Evolutionary conservation across 164 flowering plant species (phyloP).

Genomic region (Houttuynia cordata): DNA sequence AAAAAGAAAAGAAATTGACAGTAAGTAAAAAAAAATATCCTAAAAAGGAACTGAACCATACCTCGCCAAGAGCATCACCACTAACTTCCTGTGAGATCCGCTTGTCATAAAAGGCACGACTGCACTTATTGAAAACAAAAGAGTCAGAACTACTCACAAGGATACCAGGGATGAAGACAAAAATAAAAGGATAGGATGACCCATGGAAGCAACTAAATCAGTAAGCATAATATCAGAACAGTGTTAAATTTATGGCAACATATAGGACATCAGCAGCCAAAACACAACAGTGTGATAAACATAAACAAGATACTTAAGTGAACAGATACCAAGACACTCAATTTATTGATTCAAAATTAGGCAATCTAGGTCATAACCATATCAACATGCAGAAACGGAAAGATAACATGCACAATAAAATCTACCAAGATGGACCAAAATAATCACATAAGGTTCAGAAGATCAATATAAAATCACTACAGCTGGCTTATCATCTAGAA

Average conservation of each 20-base stretch:
- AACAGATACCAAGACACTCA: too few relatives aligned
- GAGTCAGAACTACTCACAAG: neutral
- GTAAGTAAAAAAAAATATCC: too few relatives aligned
- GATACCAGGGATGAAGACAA: neutral
- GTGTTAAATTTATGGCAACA: too few relatives aligned
- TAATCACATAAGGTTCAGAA: too few relatives aligned
- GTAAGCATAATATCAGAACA: neutral
- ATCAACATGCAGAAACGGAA: too few relatives aligned
- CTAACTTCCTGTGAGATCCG: constrained; percentile 32
- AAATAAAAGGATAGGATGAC: neutral
- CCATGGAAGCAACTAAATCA: neutral
- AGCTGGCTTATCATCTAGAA: too few relatives aligned
- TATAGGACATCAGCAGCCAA: neutral
- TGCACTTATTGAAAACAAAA: constrained; percentile 4
- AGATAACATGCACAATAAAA: too few relatives aligned
- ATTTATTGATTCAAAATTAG: too few relatives aligned
- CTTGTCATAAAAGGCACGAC: constrained; percentile 34
- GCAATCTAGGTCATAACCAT: too few relatives aligned
- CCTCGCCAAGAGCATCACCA: constrained; percentile 58
- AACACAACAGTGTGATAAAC: neutral
- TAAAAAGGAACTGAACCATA: constrained; percentile 8
- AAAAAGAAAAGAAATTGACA: neutral
- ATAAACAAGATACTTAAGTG: too few relatives aligned
- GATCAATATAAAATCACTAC: too few relatives aligned
- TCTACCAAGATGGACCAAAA: too few relatives aligned